Conservation (phyloP, 2,329 filamentous ascomycete species). For the Fusarium heterosporum region DNA sequence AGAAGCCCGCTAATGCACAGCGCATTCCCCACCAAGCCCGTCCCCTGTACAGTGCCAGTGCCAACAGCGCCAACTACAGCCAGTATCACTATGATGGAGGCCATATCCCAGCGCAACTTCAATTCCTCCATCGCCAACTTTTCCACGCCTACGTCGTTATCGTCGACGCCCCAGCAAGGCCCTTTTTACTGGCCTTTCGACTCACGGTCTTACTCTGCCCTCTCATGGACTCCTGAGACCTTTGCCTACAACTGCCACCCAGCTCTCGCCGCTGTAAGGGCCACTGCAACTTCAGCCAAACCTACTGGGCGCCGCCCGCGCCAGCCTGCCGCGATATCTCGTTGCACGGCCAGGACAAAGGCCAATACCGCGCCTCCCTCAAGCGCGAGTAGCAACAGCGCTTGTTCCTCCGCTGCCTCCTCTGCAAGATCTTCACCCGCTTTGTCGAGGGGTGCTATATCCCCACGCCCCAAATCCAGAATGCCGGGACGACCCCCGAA, state of each 20-base stretch:
- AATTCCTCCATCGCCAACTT: conserved; percentile 44
- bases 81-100: conserved; percentile 41
- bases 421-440: conserved; percentile 30
- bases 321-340: conserved; percentile 41
- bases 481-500: conserved; percentile 43
- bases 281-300: conserved; percentile 34
- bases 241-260: conserved; percentile 29
- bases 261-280: conserved; percentile 21
- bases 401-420: conserved; percentile 19
- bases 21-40: conserved; percentile 32
- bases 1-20: conserved; percentile 43
- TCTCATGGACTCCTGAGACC: conserved; percentile 39
- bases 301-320: conserved; percentile 43
- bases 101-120: conserved; percentile 43
- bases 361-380: conserved; percentile 29
- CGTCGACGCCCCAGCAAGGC: conserved; percentile 26
- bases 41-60: conserved; percentile 41
- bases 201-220: conserved; percentile 30
- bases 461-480: conserved; percentile 38
- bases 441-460: conserved; percentile 30
- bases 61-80: conserved; percentile 18
- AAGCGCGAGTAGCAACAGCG: conserved; percentile 20
- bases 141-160: conserved; percentile 26
- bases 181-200: conserved; percentile 38
- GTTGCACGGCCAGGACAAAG: conserved; percentile 29